phyloP scores from a whole-genome alignment of 768 basidiomycete species.

The Crucibulum laeve region DNA sequence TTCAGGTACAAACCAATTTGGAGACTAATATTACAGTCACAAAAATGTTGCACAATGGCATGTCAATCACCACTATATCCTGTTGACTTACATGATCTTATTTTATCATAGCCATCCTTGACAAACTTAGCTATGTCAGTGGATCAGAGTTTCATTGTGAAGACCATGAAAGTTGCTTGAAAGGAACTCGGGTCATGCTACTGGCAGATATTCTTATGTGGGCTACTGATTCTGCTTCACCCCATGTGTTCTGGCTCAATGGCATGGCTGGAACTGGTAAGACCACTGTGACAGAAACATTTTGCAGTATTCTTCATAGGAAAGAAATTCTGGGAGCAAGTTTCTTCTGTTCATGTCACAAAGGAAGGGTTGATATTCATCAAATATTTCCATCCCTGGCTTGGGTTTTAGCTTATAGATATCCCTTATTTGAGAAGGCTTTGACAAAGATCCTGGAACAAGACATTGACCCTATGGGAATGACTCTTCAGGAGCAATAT shows the following conservation, averaged over 20 bases:
- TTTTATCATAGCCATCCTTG: no score
- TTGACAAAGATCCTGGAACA: not conserved
- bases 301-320: not conserved
- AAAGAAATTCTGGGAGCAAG: not conserved
- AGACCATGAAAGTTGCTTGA: no score
- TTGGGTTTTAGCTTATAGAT: not conserved
- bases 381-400: not conserved
- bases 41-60: no score
- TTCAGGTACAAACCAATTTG: no score
- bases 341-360: not conserved
- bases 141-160: no score
- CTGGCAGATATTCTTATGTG: no score
- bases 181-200: no score
- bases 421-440: not conserved
- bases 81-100: no score
- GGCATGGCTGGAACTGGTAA: conserved; percentile 18
- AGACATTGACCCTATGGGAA: not conserved
- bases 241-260: conserved; percentile 15
- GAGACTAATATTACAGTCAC: no score
- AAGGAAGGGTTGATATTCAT: not conserved
- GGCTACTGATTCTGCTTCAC: no score
- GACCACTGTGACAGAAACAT: conserved; percentile 12
- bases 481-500: not conserved
- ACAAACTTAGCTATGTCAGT: no score
- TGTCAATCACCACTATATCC: no score